These are phyloP conservation scores for Hanseniaspora lachancei DNA, from an alignment of 805 yeast species.

Conservation along the genomic window DNA sequence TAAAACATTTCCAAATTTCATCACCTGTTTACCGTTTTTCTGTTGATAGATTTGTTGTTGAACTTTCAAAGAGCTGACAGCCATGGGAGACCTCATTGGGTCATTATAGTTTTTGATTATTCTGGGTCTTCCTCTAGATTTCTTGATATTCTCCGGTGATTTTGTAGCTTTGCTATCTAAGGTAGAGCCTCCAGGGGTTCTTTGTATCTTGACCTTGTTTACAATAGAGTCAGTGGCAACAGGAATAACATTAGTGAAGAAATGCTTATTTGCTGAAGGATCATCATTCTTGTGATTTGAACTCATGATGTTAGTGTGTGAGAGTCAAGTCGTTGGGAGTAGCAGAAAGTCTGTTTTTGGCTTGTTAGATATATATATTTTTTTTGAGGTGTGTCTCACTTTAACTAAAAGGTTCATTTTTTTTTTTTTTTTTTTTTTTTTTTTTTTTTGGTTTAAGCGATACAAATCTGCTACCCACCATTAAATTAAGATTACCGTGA, in stretches of 20 bases:
- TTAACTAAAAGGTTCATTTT: not conserved
- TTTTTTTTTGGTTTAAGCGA: too few species aligned
- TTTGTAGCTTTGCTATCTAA: not conserved
- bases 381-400: not conserved
- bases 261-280: not conserved
- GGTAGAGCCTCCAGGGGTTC: not conserved
- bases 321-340: not conserved
- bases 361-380: not conserved
- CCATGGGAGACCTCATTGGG: constrained; percentile 29
- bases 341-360: not conserved
- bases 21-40: constrained; percentile 22
- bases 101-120: constrained; percentile 25
- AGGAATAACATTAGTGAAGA: constrained; percentile 3
- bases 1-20: constrained; percentile 22
- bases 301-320: not conserved
- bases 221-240: constrained; percentile 8
- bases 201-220: not conserved
- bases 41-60: constrained; percentile 22
- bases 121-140: constrained; percentile 28
- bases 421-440: too few species aligned
- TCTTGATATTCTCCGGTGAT: constrained; percentile 2
- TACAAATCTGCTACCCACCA: too few species aligned
- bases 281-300: not conserved
- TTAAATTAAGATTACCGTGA: too few species aligned
- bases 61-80: constrained; percentile 25